Evolutionary conservation across 139 green algal genomes (phyloP).

Genomic region (Eudorina sp.): DNA sequence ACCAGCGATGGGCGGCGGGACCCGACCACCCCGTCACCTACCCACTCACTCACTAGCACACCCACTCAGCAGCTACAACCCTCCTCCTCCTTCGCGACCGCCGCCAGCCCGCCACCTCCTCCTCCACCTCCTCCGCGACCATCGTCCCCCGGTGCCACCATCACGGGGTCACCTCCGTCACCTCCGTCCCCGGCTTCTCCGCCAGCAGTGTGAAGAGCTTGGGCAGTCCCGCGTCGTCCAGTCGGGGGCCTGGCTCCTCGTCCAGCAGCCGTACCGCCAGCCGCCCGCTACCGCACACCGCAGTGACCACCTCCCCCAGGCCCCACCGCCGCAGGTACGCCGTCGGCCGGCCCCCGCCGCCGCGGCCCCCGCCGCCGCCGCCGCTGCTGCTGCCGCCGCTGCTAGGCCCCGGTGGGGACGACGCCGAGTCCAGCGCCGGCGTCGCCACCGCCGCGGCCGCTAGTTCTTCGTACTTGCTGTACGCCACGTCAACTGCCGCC

Average conservation of each 20-base stretch:
- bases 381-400: background rate
- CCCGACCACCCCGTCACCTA: no score
- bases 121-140: background rate
- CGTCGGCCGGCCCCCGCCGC: background rate
- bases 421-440: no score
- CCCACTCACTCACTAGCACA: no score
- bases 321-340: conserved; percentile 57
- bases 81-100: no score
- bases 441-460: background rate
- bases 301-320: conserved; percentile 63
- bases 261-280: conserved; percentile 50
- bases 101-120: background rate
- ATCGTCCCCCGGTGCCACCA: background rate
- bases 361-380: background rate
- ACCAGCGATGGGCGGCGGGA: no score
- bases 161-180: background rate
- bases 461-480: conserved; percentile 57
- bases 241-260: conserved; percentile 58
- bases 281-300: conserved; percentile 36
- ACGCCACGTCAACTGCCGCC: conserved; percentile 49
- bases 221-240: conserved; percentile 58
- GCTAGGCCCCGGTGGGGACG: background rate
- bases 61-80: no score
- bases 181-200: conserved; percentile 5
- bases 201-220: conserved; percentile 64